Evolutionary conservation across 495 filamentous ascomycete genomes (phyloP), one percentile per base, ranked within the genome.

Genomic region (Penicillium cinerascens): DNA sequence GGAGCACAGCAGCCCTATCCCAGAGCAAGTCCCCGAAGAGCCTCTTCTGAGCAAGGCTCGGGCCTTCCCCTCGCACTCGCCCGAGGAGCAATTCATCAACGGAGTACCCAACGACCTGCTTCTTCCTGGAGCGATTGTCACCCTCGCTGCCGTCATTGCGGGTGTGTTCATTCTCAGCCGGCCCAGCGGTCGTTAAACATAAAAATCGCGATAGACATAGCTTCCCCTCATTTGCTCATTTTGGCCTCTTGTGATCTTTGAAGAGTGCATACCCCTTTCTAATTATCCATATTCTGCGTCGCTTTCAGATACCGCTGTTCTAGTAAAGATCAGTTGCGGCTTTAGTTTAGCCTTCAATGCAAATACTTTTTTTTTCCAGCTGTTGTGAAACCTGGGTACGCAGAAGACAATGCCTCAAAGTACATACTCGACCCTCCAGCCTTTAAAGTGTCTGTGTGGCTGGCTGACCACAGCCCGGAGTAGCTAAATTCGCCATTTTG

Each of bases 31-130:
- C 7, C 73, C 72, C 3, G 88, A 90, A 38, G 84, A 86, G 38
- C 73, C 82, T 33, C 75, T 74, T 26, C 69, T 77, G 8, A 71
- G 74, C 54, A 70, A 73, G 47, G 39, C 71, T 18, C 63, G 64
- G 47, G 46, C 53, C 17, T 66, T 55, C 50, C 64, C 69, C 29
- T 65, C 79, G 41, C 75, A 78, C 51, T 69, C 74, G 18, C 71
- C 75, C 20, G 82, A 84, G 55, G 86, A 92, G 56, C 89, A 92
- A 64, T 67, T 95, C 37, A 89, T 99, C 61, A 81, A 87, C 11
- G 93, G 93, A 40, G 86, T 99, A 47, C 92, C 93, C 15, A 99
- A 99, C 62, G 93, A 99, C 54, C 73, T 97, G 40, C 76, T 99
- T 21, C 79, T 99, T 21, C 95, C 93, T 0, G 93, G 93, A 50